These are phyloP conservation scores for Solanum medicagineum DNA, from an alignment of 257 asterid species.

Conservation along the genomic window DNA sequence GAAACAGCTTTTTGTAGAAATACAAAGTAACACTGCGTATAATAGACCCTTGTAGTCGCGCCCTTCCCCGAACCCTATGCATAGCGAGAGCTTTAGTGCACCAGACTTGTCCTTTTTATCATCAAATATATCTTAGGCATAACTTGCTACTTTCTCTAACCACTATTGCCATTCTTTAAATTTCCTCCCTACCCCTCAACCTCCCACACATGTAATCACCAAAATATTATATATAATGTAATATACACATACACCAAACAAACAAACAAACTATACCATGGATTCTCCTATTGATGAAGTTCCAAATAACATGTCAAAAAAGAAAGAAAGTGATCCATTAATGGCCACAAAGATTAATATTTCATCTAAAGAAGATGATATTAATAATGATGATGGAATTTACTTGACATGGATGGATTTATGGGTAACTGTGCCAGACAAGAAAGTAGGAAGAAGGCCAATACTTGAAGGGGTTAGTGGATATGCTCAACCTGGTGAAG, in stretches of 20 bases:
- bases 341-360: background rate
- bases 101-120: too few species aligned
- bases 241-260: background rate
- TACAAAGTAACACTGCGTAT: too few species aligned
- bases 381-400: constrained; percentile 4
- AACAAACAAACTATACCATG: background rate
- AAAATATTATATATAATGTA: background rate
- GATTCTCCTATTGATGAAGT: background rate
- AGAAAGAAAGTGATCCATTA: background rate
- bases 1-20: too few species aligned
- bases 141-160: background rate
- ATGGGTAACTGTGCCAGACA: constrained; percentile 39
- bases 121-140: background rate
- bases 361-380: background rate
- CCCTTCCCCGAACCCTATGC: too few species aligned
- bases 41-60: too few species aligned
- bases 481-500: constrained; percentile 38
- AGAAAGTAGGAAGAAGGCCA: constrained; percentile 20
- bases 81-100: too few species aligned
- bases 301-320: background rate
- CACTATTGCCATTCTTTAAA: background rate
- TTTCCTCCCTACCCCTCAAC: background rate
- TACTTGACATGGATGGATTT: constrained; percentile 44
- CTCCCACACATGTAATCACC: background rate
- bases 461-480: constrained; percentile 40